phyloP scores from a whole-genome alignment of 768 basidiomycete species.

The Rhodosporidiobolus odoratus region DNA sequence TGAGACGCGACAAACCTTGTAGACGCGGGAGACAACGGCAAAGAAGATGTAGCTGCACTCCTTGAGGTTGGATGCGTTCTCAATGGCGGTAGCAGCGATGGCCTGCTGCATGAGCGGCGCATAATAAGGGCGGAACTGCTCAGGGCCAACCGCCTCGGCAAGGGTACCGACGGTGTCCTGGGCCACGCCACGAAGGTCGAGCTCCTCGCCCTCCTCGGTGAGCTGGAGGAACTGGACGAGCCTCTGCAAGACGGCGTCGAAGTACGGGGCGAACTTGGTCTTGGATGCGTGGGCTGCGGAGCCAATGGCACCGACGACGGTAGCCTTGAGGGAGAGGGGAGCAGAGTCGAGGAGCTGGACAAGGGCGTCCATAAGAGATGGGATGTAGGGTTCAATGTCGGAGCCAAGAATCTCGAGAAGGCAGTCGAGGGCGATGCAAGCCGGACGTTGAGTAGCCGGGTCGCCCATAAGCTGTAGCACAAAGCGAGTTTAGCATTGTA shows the following conservation, averaged over 20 bases:
- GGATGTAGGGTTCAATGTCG: constrained; percentile 80
- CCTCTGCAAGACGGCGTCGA: constrained; percentile 80
- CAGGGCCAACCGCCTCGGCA: constrained; percentile 91
- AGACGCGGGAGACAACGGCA: constrained; percentile 95
- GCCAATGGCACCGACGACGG: constrained; percentile 95
- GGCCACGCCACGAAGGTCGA: constrained; percentile 88
- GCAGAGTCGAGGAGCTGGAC: constrained; percentile 78
- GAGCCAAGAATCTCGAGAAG: constrained; percentile 85
- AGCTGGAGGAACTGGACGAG: constrained; percentile 83
- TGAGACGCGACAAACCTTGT: no score
- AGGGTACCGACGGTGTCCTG: constrained; percentile 99
- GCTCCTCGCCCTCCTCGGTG: constrained; percentile 81
- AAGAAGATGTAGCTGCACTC: constrained; percentile 99
- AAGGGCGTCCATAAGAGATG: constrained; percentile 89
- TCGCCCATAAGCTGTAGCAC: constrained; percentile 71
- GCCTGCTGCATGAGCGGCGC: constrained; percentile 92
- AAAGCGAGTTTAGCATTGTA: neutral
- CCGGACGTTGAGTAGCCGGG: constrained; percentile 75
- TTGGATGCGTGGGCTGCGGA: constrained; percentile 96
- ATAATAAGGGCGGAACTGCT: constrained; percentile 91
- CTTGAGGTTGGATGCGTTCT: constrained; percentile 70
- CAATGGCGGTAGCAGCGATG: constrained; percentile 80
- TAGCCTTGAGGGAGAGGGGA: constrained; percentile 79
- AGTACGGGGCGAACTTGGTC: constrained; percentile 84
- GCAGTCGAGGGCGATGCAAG: constrained; percentile 95